These are phyloP conservation scores for Daldinia childiae DNA, from an alignment of 495 filamentous ascomycete genomes.

Conservation along the genomic window DNA sequence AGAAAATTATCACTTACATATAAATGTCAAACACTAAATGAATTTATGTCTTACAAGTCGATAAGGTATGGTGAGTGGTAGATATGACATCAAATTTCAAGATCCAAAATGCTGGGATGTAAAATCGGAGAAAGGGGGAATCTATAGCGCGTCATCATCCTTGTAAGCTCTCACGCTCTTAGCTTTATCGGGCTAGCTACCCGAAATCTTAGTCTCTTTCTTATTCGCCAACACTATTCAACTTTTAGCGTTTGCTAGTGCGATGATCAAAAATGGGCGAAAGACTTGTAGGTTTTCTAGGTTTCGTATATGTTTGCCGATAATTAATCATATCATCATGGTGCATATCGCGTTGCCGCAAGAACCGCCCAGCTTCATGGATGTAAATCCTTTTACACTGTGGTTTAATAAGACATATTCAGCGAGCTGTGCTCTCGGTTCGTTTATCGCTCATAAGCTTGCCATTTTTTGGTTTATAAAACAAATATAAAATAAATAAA, in stretches of 20 bases:
- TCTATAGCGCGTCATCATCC: slow-evolving; percentile 42
- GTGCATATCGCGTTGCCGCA: neutral
- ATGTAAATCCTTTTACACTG: too few relatives aligned
- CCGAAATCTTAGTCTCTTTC: slow-evolving; percentile 6
- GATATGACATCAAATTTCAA: slow-evolving; percentile 22
- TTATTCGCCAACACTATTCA: slow-evolving; percentile 8
- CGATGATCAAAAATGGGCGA: neutral
- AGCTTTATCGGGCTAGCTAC: slow-evolving; percentile 15
- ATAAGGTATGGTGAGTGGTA: neutral
- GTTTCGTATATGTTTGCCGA: slow-evolving; percentile 21
- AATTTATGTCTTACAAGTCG: slow-evolving; percentile 3
- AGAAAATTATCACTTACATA: neutral
- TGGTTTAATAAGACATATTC: too few relatives aligned
- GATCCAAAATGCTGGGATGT: slow-evolving; percentile 6
- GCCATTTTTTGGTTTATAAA: too few relatives aligned
- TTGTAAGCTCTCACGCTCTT: slow-evolving; percentile 5
- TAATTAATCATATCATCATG: neutral
- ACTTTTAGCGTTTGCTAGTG: neutral
- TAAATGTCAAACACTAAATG: neutral
- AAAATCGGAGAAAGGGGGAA: slow-evolving; percentile 25
- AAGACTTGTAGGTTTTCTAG: slow-evolving; percentile 2
- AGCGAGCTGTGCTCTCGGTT: too few relatives aligned
- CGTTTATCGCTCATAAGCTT: too few relatives aligned
- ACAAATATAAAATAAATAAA: too few relatives aligned
- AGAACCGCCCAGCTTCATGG: neutral